Base-by-base conservation (phyloP, 805 yeast species). In the Yarrowia alimentaria region DNA sequence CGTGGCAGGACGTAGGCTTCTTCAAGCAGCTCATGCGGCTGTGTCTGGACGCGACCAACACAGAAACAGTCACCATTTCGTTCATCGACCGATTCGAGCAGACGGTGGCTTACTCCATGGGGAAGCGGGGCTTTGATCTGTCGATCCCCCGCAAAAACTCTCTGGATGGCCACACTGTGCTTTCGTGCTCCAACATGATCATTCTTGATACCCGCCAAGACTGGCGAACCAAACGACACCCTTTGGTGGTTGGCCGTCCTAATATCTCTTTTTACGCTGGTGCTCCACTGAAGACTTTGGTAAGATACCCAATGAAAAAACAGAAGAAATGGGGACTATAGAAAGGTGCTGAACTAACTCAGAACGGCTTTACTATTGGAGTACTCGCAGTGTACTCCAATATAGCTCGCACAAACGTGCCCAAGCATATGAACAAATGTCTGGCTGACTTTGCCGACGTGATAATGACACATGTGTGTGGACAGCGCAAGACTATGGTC, bases 401-500 rank as follows among this genome's bases (percentile, higher is more conserved):
- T 21, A 24, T 37, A 9, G 43, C 43, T n/a, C 14, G 43, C n/a
- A 37, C 30, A 1, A 16, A 21, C 1, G 12, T n/a, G 11, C 43
- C 43, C 6, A 24, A 37, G 9, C 16, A 37, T 22, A n/a, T 37
- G 9, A 6, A 8, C 6, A 20, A 22, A 4, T 7, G 21, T 2
- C 31, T 37, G 2, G 12, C 43, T 1, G 43, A 37, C 14, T 37
- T 17, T 16, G 29, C 43, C 4, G 43, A 37, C 8, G 43, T 37
- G 12, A 37, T 37, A 16, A 37, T 37, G 43, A 37, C 43, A 20
- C 43, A 37, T 17, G 43, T 37, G 19, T 37, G 43, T n/a, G 43
- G 43, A 17, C 43, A 37, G n/a, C 21, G 43, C 17, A 37, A 37
- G 25, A 17, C 43, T 12, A 37, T 37, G 43, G 30, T 37, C n/a